Base-by-base conservation (phyloP, 2,329 filamentous ascomycete genomes). In the Ophiostoma ips region DNA sequence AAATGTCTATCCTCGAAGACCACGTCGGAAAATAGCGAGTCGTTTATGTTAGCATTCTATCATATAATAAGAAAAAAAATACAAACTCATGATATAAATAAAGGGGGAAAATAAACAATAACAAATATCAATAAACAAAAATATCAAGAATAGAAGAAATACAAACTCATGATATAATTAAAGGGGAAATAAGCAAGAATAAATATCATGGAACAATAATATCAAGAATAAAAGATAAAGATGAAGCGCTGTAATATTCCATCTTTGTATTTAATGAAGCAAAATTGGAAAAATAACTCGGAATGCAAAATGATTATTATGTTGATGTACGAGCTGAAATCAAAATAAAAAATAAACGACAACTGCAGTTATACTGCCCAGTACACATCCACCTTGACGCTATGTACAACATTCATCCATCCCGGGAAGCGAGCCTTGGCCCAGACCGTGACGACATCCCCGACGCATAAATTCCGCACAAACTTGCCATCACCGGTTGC, bases 371-470 rank as follows among this genome's bases (percentile, higher is more conserved):
- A 77, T 53, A 61, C 58, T 0, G 75, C 73, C 75, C 76, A 82
- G 58, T 76, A 81, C 24, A 81, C 66, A 51, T 76, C 73, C 30
- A 81, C 63, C 59, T 68, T 66, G 2, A 73, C 71, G 12, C 62
- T 66, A 44, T 72, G 60, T 10, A 81, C 60, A 12, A 62, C 48
- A 53, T 81, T 81, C 1, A 49, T 43, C 79, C 79, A 83, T 0
- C 63, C 70, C 0, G 59, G 61, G 50, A 76, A 81, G 52, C 77
- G 69, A 2, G 75, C 69, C 61, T 74, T 78, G 1, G 65, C 77
- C 78, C 78, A 82, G 2, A 82, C 58, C 0, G 77, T 81, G 11
- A 82, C 63, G 16, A 78, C 70, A 55, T 83, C 79, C 1, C 79
- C 79, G n/a, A 77, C 55, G 55, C 69, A 71, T 55, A 83, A 58